Base-by-base conservation (phyloP, 345 rosid genomes). In the Mercurialis annua region DNA sequence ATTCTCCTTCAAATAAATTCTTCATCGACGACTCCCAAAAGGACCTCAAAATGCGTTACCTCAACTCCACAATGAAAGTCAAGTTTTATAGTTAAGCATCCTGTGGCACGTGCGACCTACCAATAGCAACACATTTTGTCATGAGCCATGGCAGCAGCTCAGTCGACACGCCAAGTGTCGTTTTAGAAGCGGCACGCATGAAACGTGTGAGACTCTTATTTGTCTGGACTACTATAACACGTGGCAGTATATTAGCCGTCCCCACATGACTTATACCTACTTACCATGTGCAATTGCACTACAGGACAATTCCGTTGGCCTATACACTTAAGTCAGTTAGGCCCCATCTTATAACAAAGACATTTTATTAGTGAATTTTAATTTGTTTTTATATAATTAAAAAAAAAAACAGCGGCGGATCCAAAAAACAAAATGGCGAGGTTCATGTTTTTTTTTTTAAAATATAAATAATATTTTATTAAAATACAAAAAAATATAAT, bases 141-240 rank as follows among this genome's bases (percentile, higher is more conserved):
- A 79, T 80, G 80, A 80, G 80, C 71, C 73, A 67, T n/a, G n/a
- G n/a, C 71, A 67, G 69, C 73, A 67, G 68, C 73, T 12, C 70
- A 55, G 62, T 54, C 68, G 36, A 68, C 46, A 55, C 40, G 72
- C 73, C 76, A 78, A 57, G 78, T 71, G 77, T 66, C 84, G 70
- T 71, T 66, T 27, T 24, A 64, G 0, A 48, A 55, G 58, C 47
- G 68, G 24, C 69, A 79, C 33, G 57, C 68, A 26, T 10, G 42
- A 53, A 77, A 66, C 55, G 63, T 40, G 59, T 14, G 68, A 12
- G 57, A 27, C 71, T 34, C 14, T 12, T 43, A 17, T 10, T 4
- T 24, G 16, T 16, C 67, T 24, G 0, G 47, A 0, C 0, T 53
- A 10, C 21, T 47, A 17, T 20, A n/a, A 65, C 74, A 65, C 70